Conservation (phyloP, 83 land plant genomes). For the Thuja plicata region DNA sequence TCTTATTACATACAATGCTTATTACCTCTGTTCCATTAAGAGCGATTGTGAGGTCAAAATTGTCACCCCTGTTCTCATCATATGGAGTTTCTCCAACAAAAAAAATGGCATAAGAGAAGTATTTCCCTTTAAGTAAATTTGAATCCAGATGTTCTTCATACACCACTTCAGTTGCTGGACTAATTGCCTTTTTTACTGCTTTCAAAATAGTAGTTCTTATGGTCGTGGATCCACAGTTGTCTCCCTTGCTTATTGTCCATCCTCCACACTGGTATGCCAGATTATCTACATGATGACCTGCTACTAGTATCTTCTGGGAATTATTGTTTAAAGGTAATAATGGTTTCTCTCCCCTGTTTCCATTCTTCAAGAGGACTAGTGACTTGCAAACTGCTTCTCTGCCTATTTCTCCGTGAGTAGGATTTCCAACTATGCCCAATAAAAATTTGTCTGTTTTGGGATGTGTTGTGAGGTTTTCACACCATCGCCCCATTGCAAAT, state of each 20-base stretch:
- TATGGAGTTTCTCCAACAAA: conserved; percentile 76
- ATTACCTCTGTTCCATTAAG: conserved; percentile 38
- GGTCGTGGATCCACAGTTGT: conserved; percentile 61
- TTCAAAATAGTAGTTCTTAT: conserved; percentile 65
- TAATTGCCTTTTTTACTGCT: conserved; percentile 56
- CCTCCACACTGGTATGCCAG: conserved; percentile 82
- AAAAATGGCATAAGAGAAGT: conserved; percentile 56
- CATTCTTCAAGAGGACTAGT: conserved; percentile 85
- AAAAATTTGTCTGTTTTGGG: too few species aligned
- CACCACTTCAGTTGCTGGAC: conserved; percentile 49
- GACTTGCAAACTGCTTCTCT: conserved; percentile 89
- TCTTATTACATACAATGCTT: conserved; percentile 39
- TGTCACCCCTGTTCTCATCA: conserved; percentile 62
- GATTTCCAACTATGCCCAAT: conserved; percentile 48
- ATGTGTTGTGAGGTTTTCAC: too few species aligned
- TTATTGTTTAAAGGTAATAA: conserved; percentile 68
- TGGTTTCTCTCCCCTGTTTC: conserved; percentile 47
- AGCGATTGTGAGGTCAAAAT: conserved; percentile 48
- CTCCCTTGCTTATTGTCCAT: too few species aligned
- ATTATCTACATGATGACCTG: conserved; percentile 80
- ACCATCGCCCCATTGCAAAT: too few species aligned
- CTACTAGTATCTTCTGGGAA: conserved; percentile 68
- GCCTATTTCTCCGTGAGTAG: conserved; percentile 73
- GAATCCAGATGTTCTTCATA: conserved; percentile 50
- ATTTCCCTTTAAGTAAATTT: conserved; percentile 26